These are phyloP conservation scores for Sindora glabra DNA, from an alignment of 306 rosid species.

Conservation along the genomic window DNA sequence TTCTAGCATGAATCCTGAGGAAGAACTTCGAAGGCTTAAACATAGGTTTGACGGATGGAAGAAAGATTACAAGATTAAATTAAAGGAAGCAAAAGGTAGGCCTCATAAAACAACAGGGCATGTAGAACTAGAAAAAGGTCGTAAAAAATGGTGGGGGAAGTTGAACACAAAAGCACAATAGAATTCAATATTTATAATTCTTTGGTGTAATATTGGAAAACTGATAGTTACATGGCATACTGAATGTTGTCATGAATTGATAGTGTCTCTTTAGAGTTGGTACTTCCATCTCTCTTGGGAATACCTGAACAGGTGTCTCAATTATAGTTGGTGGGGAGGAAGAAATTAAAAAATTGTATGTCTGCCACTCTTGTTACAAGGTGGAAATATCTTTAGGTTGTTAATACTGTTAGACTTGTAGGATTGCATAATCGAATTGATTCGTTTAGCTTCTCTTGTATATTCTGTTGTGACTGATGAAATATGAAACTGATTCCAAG, in stretches of 20 bases:
- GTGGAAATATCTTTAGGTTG: constrained; percentile 35
- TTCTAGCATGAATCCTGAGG: constrained; percentile 28
- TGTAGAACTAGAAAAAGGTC: constrained; percentile 49
- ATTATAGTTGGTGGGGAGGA: constrained; percentile 22
- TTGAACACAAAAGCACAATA: constrained; percentile 22
- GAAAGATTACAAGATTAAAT: constrained; percentile 75
- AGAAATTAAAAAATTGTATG: constrained; percentile 28
- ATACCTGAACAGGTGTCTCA: constrained; percentile 3
- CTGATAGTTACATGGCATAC: constrained; percentile 7
- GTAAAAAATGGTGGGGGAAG: constrained; percentile 85
- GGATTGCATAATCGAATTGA: constrained; percentile 25
- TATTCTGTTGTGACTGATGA: constrained; percentile 27
- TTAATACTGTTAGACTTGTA: constrained; percentile 51
- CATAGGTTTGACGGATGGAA: constrained; percentile 76
- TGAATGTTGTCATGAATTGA: constrained; percentile 15
- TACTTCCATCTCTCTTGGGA: constrained; percentile 15
- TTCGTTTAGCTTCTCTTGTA: constrained; percentile 38
- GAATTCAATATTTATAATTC: constrained; percentile 12
- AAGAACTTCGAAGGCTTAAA: constrained; percentile 66
- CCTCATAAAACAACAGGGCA: constrained; percentile 37
- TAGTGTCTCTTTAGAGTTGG: constrained; percentile 14
- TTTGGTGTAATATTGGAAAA: constrained; percentile 11
- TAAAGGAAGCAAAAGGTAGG: constrained; percentile 58
- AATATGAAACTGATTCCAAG: constrained; percentile 9
- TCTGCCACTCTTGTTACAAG: constrained; percentile 41